Base-by-base conservation (phyloP, 164 flowering plant species). In the Buxus sempervirens region DNA sequence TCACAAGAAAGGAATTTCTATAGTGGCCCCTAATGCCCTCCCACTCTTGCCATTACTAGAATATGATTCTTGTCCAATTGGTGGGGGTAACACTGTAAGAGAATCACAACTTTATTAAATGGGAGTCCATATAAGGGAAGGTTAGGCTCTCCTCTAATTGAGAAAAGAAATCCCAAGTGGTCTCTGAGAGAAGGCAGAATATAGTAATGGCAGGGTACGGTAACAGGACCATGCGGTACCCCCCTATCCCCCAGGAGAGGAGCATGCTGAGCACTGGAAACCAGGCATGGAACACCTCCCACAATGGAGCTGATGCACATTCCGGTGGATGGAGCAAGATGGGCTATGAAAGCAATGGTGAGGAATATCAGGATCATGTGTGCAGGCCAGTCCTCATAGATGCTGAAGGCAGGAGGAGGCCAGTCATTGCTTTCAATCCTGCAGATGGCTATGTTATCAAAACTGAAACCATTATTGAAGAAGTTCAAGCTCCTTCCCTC, bases 321-420 rank as follows among this genome's bases (percentile, higher is more conserved):
- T 20, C 72, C 6, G 41, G 74, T 15, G 70, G 58, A 53, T 65
- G 76, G 77, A 71, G 66, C 54, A 55, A 41, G 61, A 59, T 68
- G n/a, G 69, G 77, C 64, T 51, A 56, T 26, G 70, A 32, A 14
- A 54, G n/a, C 58, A 62, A 62, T 15, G n/a, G 42, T n/a, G 81
- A 70, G 54, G 62, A 38, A 53, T 20, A n/a, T 59, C 62, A 53
- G 1, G 79, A 78, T 58, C 78, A 80, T 51, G 67, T 73, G 15
- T 75, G 77, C 72, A 38, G 73, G 66, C 82, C 85, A 54, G 81
- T 73, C 54, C 59, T 75, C 21, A 28, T 79, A 25, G 83, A 79
- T 71, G 76, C 82, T 14, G 72, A 79, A 6, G 84, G 85, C 7
- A 76, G 73, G 38, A 70, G 72, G 48, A 72, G 64, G 63, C 79